Evolutionary conservation across 2,329 filamentous ascomycete species (phyloP).

Genomic region (Metarhizium sp.): DNA sequence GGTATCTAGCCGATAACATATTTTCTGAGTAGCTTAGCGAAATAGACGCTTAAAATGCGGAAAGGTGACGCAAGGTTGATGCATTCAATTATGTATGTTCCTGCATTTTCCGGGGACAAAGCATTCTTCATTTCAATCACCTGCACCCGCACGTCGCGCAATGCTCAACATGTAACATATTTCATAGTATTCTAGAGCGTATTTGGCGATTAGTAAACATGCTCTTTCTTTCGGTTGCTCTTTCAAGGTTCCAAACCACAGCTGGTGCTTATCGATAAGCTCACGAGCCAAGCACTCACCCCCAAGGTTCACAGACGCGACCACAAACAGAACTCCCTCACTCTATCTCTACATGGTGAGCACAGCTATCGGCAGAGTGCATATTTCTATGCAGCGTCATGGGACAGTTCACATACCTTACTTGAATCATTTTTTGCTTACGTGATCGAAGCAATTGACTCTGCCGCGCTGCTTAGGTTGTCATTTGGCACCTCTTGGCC

Average conservation of each 20-base stretch:
- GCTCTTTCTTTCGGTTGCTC: neutral
- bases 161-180: neutral
- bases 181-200: neutral
- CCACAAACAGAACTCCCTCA: neutral
- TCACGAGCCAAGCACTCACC: neutral
- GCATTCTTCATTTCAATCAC: neutral
- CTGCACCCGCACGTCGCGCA: no score
- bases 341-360: neutral
- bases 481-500: neutral
- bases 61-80: neutral
- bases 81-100: neutral
- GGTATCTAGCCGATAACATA: neutral
- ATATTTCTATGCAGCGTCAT: neutral
- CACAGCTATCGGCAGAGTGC: neutral
- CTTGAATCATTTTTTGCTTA: neutral
- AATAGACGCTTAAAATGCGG: neutral
- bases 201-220: neutral
- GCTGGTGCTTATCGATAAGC: neutral
- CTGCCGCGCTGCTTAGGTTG: neutral
- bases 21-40: neutral
- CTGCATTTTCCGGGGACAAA: neutral
- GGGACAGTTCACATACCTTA: neutral
- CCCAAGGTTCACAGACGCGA: neutral
- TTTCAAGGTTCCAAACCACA: neutral
- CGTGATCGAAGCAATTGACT: neutral